Evolutionary conservation across 2,329 filamentous ascomycete genomes (phyloP).

Genomic region (Ophiognomonia clavigignenti-juglandacearum): DNA sequence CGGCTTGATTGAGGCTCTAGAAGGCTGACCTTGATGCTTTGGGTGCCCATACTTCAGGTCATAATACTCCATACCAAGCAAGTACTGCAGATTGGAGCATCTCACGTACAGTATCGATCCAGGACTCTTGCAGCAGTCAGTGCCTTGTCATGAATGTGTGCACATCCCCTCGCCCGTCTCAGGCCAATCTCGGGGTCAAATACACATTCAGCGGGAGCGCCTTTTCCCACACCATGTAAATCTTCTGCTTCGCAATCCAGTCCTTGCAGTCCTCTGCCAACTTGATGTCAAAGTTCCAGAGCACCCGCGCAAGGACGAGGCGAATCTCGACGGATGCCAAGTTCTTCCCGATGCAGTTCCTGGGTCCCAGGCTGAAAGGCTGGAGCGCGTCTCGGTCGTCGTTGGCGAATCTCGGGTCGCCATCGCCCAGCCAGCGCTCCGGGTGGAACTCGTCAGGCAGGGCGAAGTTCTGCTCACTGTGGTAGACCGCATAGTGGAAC

Average conservation of each 20-base stretch:
- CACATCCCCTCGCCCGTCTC: too few relatives aligned
- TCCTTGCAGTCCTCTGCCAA: conserved; percentile 21
- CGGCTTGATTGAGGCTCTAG: too few relatives aligned
- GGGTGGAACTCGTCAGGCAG: conserved; percentile 28
- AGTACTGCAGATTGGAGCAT: too few relatives aligned
- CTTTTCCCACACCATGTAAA: conserved; percentile 27
- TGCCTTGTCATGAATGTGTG: too few relatives aligned
- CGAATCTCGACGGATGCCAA: conserved; percentile 32
- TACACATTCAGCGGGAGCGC: conserved; percentile 23
- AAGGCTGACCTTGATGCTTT: too few relatives aligned
- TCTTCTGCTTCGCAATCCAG: conserved; percentile 24
- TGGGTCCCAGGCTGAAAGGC: conserved; percentile 26
- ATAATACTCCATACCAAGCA: too few relatives aligned
- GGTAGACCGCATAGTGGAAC: conserved; percentile 26
- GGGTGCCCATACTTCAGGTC: too few relatives aligned
- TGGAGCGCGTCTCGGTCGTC: conserved; percentile 18
- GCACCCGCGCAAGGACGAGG: conserved; percentile 26
- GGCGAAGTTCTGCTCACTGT: conserved; percentile 26
- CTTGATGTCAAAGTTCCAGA: conserved; percentile 30
- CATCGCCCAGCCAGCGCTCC: conserved; percentile 30
- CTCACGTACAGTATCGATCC: neutral
- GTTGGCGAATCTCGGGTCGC: conserved; percentile 10
- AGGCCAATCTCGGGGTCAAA: conserved; percentile 14
- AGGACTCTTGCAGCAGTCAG: neutral
- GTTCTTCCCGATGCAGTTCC: conserved; percentile 28